Percentiles rank a stretch among this genome's conserved stretches.
These are phyloP conservation scores for Venturiaceae sp. DNA, from an alignment of 2,329 filamentous ascomycete species.

Conservation along the genomic window DNA sequence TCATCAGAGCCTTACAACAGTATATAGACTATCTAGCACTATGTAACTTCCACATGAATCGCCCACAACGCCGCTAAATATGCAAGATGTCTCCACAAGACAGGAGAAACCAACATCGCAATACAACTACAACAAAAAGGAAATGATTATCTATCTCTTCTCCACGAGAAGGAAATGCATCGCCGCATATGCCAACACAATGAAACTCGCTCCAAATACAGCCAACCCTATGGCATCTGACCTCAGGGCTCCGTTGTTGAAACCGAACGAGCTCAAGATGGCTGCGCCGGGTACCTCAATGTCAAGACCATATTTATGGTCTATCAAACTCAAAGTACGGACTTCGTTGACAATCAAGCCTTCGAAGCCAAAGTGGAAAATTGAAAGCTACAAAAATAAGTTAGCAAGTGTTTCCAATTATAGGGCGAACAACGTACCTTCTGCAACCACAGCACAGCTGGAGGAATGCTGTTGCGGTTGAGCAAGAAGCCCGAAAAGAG, in stretches of 20 bases:
- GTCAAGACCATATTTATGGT: slow-evolving; percentile 91
- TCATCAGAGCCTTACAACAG: no score
- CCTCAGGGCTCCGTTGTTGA: slow-evolving; percentile 82
- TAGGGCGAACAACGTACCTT: slow-evolving; percentile 40
- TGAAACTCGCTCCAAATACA: slow-evolving; percentile 72
- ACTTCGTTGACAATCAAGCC: slow-evolving; percentile 96
- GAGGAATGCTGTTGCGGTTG: slow-evolving; percentile 88
- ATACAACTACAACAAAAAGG: not conserved
- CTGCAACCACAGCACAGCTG: slow-evolving; percentile 81
- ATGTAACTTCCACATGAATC: no score
- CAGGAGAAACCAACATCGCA: no score
- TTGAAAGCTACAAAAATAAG: slow-evolving; percentile 56
- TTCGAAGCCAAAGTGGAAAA: slow-evolving; percentile 98
- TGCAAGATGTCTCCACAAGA: no score
- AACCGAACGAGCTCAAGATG: slow-evolving; percentile 91
- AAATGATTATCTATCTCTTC: slow-evolving; percentile 49
- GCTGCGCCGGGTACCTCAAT: slow-evolving; percentile 93
- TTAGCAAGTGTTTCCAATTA: slow-evolving; percentile 10
- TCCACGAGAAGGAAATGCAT: slow-evolving; percentile 94
- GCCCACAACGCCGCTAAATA: no score
- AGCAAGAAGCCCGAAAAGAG: slow-evolving; percentile 89
- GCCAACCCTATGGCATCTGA: slow-evolving; percentile 71
- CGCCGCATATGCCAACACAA: slow-evolving; percentile 77
- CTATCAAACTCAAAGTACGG: slow-evolving; percentile 75
- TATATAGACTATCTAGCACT: no score